Conservation (phyloP, 495 filamentous ascomycete species). For the Hypoxylon intermedium region DNA sequence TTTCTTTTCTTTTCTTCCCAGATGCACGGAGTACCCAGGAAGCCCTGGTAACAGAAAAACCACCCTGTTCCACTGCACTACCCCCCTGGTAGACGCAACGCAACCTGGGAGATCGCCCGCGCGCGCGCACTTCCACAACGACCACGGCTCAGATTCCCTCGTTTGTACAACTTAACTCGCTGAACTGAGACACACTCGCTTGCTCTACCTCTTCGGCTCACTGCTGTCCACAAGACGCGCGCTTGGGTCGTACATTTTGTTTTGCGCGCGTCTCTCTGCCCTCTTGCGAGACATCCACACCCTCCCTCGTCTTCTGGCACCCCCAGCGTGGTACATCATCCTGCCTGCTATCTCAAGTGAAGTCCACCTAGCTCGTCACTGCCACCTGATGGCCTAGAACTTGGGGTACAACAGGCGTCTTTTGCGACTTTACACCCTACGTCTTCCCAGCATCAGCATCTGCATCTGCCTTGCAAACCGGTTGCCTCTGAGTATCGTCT, state of each 20-base stretch:
- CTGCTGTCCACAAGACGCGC: constrained; percentile 38
- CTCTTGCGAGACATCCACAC: constrained; percentile 38
- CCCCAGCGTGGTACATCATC: constrained; percentile 34
- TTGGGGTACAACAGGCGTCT: constrained; percentile 38
- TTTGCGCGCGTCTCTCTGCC: constrained; percentile 44
- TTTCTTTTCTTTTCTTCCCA: constrained; percentile 31
- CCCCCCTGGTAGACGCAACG: constrained; percentile 39
- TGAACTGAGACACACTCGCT: constrained; percentile 43
- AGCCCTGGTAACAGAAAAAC: constrained; percentile 13
- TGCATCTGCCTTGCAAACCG: constrained; percentile 30
- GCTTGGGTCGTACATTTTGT: constrained; percentile 36
- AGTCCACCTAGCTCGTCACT: constrained; percentile 36
- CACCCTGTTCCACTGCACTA: constrained; percentile 42
- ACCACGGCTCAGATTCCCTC: constrained; percentile 37
- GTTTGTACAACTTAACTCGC: constrained; percentile 38
- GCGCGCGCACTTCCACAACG: constrained; percentile 35
- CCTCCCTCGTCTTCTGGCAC: constrained; percentile 33
- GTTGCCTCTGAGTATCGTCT: constrained; percentile 23
- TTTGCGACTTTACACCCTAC: constrained; percentile 29
- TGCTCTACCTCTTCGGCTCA: constrained; percentile 38
- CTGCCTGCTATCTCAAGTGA: constrained; percentile 38
- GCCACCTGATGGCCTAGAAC: constrained; percentile 40
- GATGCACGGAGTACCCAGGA: constrained; percentile 19
- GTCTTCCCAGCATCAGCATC: constrained; percentile 35
- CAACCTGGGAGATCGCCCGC: constrained; percentile 39